phyloP scores from a whole-genome alignment of 495 filamentous ascomycete genomes.

The Penicillium chermesinum region DNA sequence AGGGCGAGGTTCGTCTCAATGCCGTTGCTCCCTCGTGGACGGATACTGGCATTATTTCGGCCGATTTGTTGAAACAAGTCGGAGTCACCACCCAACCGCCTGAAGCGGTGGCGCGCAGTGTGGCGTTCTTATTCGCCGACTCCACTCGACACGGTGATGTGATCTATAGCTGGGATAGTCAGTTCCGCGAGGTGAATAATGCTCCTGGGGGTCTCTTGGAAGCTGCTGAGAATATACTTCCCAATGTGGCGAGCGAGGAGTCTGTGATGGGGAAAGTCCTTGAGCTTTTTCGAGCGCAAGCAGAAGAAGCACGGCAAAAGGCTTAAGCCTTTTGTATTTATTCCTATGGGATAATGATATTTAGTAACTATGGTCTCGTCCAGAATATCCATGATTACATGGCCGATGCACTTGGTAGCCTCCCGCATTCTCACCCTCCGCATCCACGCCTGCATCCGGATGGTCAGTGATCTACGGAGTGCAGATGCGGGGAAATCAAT shows the following conservation, averaged over 20 bases:
- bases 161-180: slow-evolving; percentile 35
- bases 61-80: slow-evolving; percentile 16
- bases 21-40: slow-evolving; percentile 43
- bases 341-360: too few relatives aligned
- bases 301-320: too few relatives aligned
- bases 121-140: slow-evolving; percentile 33
- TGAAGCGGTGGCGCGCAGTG: slow-evolving; percentile 34
- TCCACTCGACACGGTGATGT: slow-evolving; percentile 29
- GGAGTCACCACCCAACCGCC: slow-evolving; percentile 26
- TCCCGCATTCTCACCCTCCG: too few relatives aligned
- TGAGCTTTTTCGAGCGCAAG: neutral
- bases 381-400: too few relatives aligned
- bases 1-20: slow-evolving; percentile 30
- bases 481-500: too few relatives aligned
- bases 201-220: slow-evolving; percentile 22
- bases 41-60: slow-evolving; percentile 26
- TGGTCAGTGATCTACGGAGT: too few relatives aligned
- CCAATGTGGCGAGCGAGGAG: slow-evolving; percentile 13
- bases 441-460: too few relatives aligned
- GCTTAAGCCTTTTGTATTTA: too few relatives aligned
- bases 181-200: slow-evolving; percentile 37
- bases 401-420: too few relatives aligned
- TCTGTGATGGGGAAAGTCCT: slow-evolving; percentile 9
- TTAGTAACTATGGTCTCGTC: too few relatives aligned
- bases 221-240: slow-evolving; percentile 5